These are phyloP conservation scores for Stagonosporopsis cucurbitacearum DNA, from an alignment of 2,329 filamentous ascomycete genomes.

Conservation along the genomic window DNA sequence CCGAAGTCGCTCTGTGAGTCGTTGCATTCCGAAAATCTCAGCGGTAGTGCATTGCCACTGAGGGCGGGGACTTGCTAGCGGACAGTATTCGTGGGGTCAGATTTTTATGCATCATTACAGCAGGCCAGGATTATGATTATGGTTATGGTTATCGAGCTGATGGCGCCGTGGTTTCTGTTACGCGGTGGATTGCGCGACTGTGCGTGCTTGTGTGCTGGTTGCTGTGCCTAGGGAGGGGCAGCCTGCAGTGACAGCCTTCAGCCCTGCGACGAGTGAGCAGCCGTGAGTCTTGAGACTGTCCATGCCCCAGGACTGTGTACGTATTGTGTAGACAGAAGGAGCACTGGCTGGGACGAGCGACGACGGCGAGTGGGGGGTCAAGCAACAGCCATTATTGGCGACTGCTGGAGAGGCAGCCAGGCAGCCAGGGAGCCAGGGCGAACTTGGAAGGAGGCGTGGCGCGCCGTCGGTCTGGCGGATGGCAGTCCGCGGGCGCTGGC, in stretches of 20 bases:
- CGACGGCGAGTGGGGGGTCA: conserved; percentile 3
- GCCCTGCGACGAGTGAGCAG: conserved; percentile 22
- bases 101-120: conserved; percentile 19
- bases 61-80: conserved; percentile 27
- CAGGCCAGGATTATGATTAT: conserved; percentile 13
- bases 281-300: too few relatives aligned
- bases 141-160: conserved; percentile 18
- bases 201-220: conserved; percentile 9
- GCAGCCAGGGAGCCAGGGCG: too few relatives aligned
- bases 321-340: too few relatives aligned
- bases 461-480: conserved; percentile 20
- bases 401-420: conserved; percentile 28
- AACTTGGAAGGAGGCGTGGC: conserved; percentile 25
- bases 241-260: conserved; percentile 19
- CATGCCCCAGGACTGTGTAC: too few relatives aligned
- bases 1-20: conserved; percentile 26
- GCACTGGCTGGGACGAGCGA: background rate
- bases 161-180: conserved; percentile 28
- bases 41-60: conserved; percentile 32
- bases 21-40: conserved; percentile 37
- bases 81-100: conserved; percentile 31
- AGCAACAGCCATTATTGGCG: conserved; percentile 25
- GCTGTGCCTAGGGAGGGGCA: background rate
- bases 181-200: conserved; percentile 30
- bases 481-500: conserved; percentile 12